Base-by-base conservation (phyloP, 2,329 filamentous ascomycete genomes). In the Didymosphaeria variabile region DNA sequence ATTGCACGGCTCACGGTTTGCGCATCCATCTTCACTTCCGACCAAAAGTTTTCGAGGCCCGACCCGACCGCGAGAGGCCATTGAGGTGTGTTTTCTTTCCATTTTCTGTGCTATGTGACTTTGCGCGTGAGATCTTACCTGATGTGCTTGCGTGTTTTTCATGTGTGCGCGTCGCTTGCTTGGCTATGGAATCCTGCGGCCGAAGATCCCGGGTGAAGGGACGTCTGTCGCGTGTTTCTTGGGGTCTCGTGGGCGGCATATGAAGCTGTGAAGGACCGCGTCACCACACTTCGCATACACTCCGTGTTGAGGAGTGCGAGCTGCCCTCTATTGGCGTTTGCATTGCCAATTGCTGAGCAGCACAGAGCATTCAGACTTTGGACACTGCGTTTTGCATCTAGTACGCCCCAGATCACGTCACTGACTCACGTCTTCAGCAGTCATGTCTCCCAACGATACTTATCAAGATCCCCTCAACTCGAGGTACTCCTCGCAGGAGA, bases 401-500 rank as follows among this genome's bases (percentile, higher is more conserved):
- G 8, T 44, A 50, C 46, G 15, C 21, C 23, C 32, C 21, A 45
- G 17, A 21, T 29, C 38, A 49, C 26, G 21, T 15, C 29, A 57
- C 32, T 55, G 32, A 51, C 44, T 26, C 31, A 38, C 40, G 19
- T n/a, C 21, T 44, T 12, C 32, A 60, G 55, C 58, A 38, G 66
- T 36, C 58, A 69, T 69, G 67, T 65, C 63, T 17, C 51, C 57
- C 59, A 62, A 66, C 65, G 67, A 69, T 51, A 69, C 63, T 21
- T 69, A 69, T 57, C 67, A 69, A 60, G 67, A 69, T 46, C 67
- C 67, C 31, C 63, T 69, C 44, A 69, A 69, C 38, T 68, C 66
- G 60, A 71, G 92, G 70, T 95, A 95, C 83, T 89, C 88, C 79
- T 91, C 83, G 68, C 75, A 78, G 54, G 76, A 77, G 64, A 79